These are phyloP conservation scores for Aspergillus alliaceus DNA, from an alignment of 2,329 filamentous ascomycete species.

Conservation along the genomic window DNA sequence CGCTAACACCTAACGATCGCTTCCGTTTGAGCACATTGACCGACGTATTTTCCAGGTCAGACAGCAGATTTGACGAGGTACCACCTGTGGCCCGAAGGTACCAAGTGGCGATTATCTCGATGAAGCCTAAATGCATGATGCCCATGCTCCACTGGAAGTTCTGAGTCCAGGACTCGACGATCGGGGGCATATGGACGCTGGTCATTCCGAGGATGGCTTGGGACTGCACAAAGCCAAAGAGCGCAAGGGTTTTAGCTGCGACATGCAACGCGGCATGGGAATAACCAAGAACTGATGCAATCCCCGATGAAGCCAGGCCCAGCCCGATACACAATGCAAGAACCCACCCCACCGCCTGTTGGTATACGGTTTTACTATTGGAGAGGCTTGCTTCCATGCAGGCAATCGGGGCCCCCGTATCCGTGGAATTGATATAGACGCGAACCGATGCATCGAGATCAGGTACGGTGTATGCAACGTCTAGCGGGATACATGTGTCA, in stretches of 20 bases:
- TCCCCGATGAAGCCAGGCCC: constrained; percentile 77
- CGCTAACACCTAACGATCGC: constrained; percentile 46
- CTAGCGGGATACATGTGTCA: constrained; percentile 32
- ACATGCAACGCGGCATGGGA: constrained; percentile 93
- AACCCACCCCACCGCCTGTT: constrained; percentile 83
- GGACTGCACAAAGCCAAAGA: constrained; percentile 90
- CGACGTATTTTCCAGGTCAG: constrained; percentile 69
- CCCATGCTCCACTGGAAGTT: constrained; percentile 99
- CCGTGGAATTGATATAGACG: constrained; percentile 73
- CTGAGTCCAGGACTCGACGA: constrained; percentile 89
- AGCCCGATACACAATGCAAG: constrained; percentile 84
- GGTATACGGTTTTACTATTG: constrained; percentile 88
- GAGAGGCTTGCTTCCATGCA: constrained; percentile 85
- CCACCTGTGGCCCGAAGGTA: constrained; percentile 92
- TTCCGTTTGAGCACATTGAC: constrained; percentile 73
- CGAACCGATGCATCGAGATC: constrained; percentile 84
- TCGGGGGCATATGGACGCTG: constrained; percentile 75
- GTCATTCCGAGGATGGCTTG: constrained; percentile 88
- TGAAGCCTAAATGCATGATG: constrained; percentile 80
- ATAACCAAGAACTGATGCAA: constrained; percentile 85
- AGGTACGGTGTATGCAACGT: constrained; percentile 83
- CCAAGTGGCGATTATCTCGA: constrained; percentile 88
- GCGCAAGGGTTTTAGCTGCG: constrained; percentile 83
- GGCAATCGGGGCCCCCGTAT: constrained; percentile 65
- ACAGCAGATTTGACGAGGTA: constrained; percentile 73